These are phyloP conservation scores for Eurotiales sp. DNA, from an alignment of 2,329 filamentous ascomycete species.

Conservation along the genomic window DNA sequence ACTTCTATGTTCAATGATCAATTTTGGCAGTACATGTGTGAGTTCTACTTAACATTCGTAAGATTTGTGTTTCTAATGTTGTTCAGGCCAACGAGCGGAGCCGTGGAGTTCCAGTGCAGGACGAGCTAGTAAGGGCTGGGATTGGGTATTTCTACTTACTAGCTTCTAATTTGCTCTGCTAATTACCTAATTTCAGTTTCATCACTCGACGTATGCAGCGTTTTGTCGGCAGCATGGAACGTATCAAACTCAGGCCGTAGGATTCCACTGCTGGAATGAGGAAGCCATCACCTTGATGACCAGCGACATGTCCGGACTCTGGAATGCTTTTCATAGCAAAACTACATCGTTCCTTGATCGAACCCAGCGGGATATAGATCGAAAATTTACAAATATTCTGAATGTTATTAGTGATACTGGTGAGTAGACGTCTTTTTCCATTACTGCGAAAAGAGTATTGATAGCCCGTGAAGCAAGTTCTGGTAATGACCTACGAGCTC, in stretches of 20 bases:
- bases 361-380: not conserved
- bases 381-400: not conserved
- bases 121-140: not conserved
- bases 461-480: not conserved
- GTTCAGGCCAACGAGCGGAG: not conserved
- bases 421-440: not conserved
- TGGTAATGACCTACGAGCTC: not conserved
- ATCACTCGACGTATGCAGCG: not conserved
- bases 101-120: conserved; percentile 8
- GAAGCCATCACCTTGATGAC: conserved; percentile 4
- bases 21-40: conserved; percentile 4
- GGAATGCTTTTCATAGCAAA: not conserved
- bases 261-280: conserved; percentile 3
- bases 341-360: not conserved
- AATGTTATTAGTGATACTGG: not conserved
- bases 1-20: conserved; percentile 1
- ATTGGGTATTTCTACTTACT: conserved; percentile 7
- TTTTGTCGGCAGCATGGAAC: conserved; percentile 5
- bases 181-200: conserved; percentile 2
- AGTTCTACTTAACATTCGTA: not conserved
- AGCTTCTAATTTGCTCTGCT: not conserved
- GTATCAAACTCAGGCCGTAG: not conserved
- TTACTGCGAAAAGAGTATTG: not conserved
- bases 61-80: not conserved
- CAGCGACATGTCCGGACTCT: conserved; percentile 1